These are phyloP conservation scores for Fusarium sacchari DNA, from an alignment of 2,329 filamentous ascomycete species.

Conservation along the genomic window DNA sequence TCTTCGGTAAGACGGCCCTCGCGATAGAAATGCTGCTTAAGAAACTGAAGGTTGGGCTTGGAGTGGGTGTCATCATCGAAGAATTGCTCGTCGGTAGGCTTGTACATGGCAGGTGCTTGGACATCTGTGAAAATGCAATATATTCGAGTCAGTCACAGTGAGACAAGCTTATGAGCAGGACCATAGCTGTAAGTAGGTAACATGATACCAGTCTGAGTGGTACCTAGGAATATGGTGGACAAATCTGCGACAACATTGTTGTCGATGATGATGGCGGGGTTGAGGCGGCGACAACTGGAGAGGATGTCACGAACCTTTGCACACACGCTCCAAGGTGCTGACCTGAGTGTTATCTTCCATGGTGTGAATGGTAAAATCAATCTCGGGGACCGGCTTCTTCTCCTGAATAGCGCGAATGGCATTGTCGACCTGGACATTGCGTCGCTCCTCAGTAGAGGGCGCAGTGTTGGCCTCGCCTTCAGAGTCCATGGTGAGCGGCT, in stretches of 20 bases:
- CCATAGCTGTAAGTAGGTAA: not conserved
- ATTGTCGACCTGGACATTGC: conserved; percentile 80
- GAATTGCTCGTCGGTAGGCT: conserved; percentile 94
- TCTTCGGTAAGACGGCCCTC: conserved; percentile 97
- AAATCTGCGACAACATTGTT: conserved; percentile 25
- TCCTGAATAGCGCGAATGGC: conserved; percentile 90
- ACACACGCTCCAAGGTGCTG: conserved; percentile 93
- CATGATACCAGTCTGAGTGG: not conserved
- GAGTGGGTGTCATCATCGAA: conserved; percentile 84
- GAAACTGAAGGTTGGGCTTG: conserved; percentile 92
- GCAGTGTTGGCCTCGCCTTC: conserved; percentile 52
- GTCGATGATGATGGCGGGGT: conserved; percentile 37
- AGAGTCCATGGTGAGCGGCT: conserved; percentile 54
- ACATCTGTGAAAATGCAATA: conserved; percentile 72
- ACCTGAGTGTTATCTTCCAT: conserved; percentile 98
- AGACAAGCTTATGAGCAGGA: not conserved
- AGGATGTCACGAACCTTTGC: conserved; percentile 80
- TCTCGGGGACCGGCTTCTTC: conserved; percentile 96
- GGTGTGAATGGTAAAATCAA: conserved; percentile 97
- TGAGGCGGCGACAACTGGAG: conserved; percentile 28
- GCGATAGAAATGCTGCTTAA: conserved; percentile 98
- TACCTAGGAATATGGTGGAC: conserved; percentile 1
- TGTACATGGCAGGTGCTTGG: conserved; percentile 93
- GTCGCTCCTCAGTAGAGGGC: conserved; percentile 55
- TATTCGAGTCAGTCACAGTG: conserved; percentile 30